Percentiles rank a stretch among this genome's conserved stretches.
phyloP scores from a whole-genome alignment of 352 stramenopile genomes.

The Halophytophthora polymorphica region DNA sequence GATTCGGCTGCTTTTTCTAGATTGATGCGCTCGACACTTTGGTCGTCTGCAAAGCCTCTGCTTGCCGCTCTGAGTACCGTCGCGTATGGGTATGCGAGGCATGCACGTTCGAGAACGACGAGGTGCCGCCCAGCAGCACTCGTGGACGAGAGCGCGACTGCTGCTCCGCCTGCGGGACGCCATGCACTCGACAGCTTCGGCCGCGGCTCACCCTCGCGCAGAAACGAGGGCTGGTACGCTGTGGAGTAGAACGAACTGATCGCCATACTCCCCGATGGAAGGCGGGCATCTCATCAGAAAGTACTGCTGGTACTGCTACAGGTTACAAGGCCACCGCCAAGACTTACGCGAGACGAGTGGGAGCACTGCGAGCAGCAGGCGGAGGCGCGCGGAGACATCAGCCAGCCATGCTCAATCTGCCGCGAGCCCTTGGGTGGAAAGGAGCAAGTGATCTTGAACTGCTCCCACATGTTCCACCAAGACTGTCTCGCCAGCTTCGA shows the following conservation, averaged over 20 bases:
- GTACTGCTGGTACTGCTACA: conserved; percentile 8
- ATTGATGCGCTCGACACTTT: not conserved
- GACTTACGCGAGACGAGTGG: conserved; percentile 71
- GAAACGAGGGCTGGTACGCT: conserved; percentile 56
- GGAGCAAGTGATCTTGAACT: conserved; percentile 83
- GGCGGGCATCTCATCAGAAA: not conserved
- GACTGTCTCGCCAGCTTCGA: conserved; percentile 83
- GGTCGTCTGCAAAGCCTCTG: not conserved
- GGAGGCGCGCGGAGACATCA: conserved; percentile 52
- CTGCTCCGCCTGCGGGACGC: conserved; percentile 48
- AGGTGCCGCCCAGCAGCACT: conserved; percentile 9
- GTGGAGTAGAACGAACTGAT: not conserved
- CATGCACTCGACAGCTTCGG: conserved; percentile 24
- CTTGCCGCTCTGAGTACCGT: conserved; percentile 34
- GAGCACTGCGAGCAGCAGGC: conserved; percentile 65
- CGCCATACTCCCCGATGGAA: not conserved
- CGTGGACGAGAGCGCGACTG: conserved; percentile 17
- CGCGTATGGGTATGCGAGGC: conserved; percentile 74
- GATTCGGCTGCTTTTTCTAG: conserved; percentile 1
- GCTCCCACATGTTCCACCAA: conserved; percentile 85
- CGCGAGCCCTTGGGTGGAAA: conserved; percentile 66
- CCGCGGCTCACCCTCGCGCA: conserved; percentile 59
- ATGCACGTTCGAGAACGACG: conserved; percentile 78
- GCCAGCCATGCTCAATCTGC: conserved; percentile 81
- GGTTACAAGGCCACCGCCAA: conserved; percentile 49